Evolutionary conservation across 495 filamentous ascomycete genomes (phyloP).

Genomic region (Penicillium pulvis): DNA sequence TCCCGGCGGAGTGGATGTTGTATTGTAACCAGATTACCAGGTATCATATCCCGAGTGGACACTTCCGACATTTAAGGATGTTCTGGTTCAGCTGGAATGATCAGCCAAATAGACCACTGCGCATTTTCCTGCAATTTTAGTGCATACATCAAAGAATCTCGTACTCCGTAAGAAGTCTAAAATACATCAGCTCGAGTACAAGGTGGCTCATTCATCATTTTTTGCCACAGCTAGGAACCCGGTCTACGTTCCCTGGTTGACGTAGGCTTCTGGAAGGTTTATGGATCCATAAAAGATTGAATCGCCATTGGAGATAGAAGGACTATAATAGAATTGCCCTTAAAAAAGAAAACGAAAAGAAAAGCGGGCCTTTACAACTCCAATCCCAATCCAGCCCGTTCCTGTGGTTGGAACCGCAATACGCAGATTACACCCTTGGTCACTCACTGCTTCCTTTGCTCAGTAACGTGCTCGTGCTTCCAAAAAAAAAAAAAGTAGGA

Average conservation of each 20-base stretch:
- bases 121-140: background rate
- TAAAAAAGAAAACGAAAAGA: slow-evolving; percentile 6
- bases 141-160: background rate
- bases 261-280: slow-evolving; percentile 7
- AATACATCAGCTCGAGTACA: background rate
- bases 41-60: background rate
- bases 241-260: slow-evolving; percentile 5
- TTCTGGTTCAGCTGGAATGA: background rate
- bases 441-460: background rate
- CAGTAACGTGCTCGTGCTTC: slow-evolving; percentile 1
- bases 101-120: background rate
- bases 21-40: slow-evolving; percentile 3
- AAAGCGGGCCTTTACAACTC: slow-evolving; percentile 17
- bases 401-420: slow-evolving; percentile 29
- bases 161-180: background rate
- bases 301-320: too few relatives aligned
- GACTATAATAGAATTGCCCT: background rate
- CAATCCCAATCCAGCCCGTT: slow-evolving; percentile 18
- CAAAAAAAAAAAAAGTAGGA: background rate
- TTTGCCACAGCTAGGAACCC: slow-evolving; percentile 13
- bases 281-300: background rate
- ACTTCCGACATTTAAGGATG: background rate
- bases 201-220: background rate
- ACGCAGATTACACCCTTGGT: slow-evolving; percentile 10
- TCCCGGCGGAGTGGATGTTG: background rate